Percentiles rank a stretch among this genome's conserved stretches.
Conservation (phyloP, 208 protist genomes). For the Crithidia thermophila region DNA sequence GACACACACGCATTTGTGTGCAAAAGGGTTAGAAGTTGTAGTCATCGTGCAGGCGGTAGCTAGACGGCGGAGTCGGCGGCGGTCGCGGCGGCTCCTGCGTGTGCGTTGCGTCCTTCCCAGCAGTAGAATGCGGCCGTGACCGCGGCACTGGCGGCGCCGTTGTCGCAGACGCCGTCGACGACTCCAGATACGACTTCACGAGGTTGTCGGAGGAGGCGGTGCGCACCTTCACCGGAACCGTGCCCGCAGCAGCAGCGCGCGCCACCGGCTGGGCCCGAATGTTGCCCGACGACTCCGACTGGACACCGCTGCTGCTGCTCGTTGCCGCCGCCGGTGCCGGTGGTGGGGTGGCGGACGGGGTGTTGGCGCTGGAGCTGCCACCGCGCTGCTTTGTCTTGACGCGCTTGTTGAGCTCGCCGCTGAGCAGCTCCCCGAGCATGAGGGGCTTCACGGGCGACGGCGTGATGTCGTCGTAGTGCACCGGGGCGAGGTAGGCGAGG, state of each 20-base stretch:
- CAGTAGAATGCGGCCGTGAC: constrained; percentile 15
- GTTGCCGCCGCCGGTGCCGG: background rate
- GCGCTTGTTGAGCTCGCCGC: constrained; percentile 43
- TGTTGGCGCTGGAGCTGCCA: background rate
- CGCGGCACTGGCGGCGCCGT: constrained; percentile 9
- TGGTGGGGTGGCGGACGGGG: background rate
- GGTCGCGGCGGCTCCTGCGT: constrained; percentile 5
- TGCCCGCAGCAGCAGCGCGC: background rate
- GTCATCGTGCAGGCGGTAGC: constrained; percentile 4
- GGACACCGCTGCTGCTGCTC: background rate
- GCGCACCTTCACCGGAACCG: background rate
- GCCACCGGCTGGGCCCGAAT: background rate
- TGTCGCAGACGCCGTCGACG: background rate
- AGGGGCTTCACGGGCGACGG: constrained; percentile 33
- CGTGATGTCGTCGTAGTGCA: constrained; percentile 87
- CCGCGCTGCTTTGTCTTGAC: constrained; percentile 21
- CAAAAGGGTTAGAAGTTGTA: constrained; percentile 5
- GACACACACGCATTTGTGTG: background rate
- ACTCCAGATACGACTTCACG: constrained; percentile 5
- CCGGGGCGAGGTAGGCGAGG: constrained; percentile 68
- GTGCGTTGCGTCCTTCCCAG: background rate
- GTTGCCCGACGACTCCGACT: background rate
- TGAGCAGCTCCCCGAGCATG: constrained; percentile 47
- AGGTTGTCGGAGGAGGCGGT: constrained; percentile 9
- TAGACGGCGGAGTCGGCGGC: constrained; percentile 1